Evolutionary conservation across 2,329 filamentous ascomycete species (phyloP), one percentile per base, ranked within the genome.

Genomic region (Phyllosticta citribraziliensis): DNA sequence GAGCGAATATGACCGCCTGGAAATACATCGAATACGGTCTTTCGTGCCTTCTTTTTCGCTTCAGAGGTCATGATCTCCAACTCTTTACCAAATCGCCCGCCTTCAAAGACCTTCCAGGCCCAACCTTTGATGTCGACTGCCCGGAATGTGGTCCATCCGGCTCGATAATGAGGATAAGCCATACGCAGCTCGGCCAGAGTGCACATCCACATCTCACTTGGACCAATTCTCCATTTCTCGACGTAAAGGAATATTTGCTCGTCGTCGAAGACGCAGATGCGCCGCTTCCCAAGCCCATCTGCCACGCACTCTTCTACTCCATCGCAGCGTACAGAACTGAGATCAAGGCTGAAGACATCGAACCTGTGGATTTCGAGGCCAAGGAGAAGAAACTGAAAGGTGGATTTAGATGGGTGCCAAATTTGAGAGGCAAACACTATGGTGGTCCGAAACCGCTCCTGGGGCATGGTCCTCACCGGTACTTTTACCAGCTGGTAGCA

Each of bases 401-500:
- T 0, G 79, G 79, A 0, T 83, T 82, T 62, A 70, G 74, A 60
- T 80, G 78, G 55, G 79, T 79, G 2, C 68, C 72, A 63, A 80
- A 75, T 24, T 67, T 72, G 4, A 69, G 72, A 2, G 73, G 73
- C 0, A 70, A 33, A 3, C 66, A 80, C 0, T 83, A 82, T 63
- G 71, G 76, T 3, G 71, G 76, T 0, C 79, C 81, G 1, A 68
- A 73, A 12, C 79, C 80, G 19, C 68, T 80, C 35, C 66, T 79
- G 58, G 80, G 80, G 25, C 77, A 82, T 64, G 80, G 81, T 0
- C 73, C 74, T 22, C 80, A 83, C 68, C 72, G 80, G 61, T 84
- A 82, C 60, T 79, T 81, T 68, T 83, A 74, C 62, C 72, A 79
- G 63, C 67, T 83, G 17, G 67, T 83, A 56, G 80, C 78, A 3